Evolutionary conservation across 2,329 filamentous ascomycete genomes (phyloP).

Genomic region (Xylariaceae sp.): DNA sequence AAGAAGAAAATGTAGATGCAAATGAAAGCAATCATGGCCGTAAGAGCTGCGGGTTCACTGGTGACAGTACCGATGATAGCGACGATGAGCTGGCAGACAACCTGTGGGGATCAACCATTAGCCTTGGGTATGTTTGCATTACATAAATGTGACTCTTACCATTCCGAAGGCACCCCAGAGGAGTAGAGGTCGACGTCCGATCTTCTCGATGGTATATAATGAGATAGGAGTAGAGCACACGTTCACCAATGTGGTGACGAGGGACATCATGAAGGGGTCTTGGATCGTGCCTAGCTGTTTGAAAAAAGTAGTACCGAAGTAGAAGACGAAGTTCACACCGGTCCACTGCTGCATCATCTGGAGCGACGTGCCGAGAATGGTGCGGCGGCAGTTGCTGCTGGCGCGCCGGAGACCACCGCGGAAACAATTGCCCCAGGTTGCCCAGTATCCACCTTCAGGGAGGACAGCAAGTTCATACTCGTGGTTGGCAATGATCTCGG

Average conservation of each 20-base stretch:
- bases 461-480: conserved; percentile 77
- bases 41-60: conserved; percentile 52
- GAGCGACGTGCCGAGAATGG: conserved; percentile 70
- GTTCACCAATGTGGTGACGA: conserved; percentile 88
- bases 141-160: conserved; percentile 39
- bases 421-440: conserved; percentile 71
- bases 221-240: conserved; percentile 83
- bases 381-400: conserved; percentile 71
- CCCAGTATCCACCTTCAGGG: conserved; percentile 65
- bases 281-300: conserved; percentile 72
- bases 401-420: conserved; percentile 62
- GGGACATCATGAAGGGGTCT: conserved; percentile 80
- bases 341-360: conserved; percentile 86
- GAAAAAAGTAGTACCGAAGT: conserved; percentile 85
- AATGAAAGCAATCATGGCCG: conserved; percentile 83
- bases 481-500: conserved; percentile 87
- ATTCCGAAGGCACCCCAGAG: conserved; percentile 80
- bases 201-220: conserved; percentile 82
- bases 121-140: no score
- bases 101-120: no score
- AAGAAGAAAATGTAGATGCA: conserved; percentile 94
- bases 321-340: conserved; percentile 89
- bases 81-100: conserved; percentile 84
- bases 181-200: conserved; percentile 80
- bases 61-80: conserved; percentile 68